A percentile compares a stretch with the other conserved stretches of the same genome.
These are phyloP conservation scores for Phytophthora megakarya DNA, from an alignment of 352 stramenopile genomes.

Conservation along the genomic window DNA sequence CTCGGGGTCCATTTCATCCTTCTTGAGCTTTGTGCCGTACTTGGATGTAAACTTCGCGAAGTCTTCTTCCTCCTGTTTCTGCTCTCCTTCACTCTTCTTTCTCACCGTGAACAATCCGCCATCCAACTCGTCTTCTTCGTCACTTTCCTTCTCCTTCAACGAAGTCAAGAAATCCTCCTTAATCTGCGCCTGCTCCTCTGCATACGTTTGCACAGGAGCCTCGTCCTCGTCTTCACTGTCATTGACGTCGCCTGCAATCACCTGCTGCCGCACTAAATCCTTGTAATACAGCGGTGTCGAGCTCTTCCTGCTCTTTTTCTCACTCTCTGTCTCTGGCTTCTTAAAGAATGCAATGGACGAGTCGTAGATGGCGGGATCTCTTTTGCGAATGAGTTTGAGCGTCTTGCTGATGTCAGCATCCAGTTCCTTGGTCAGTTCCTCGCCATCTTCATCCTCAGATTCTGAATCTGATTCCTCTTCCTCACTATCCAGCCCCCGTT, in stretches of 20 bases:
- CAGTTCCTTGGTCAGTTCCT: slow-evolving; percentile 73
- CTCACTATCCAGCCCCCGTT: slow-evolving; percentile 48
- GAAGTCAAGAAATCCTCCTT: slow-evolving; percentile 71
- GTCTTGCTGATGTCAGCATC: slow-evolving; percentile 84
- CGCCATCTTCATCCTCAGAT: slow-evolving; percentile 85
- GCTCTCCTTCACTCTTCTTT: slow-evolving; percentile 65
- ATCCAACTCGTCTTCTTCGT: slow-evolving; percentile 64
- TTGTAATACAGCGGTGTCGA: slow-evolving; percentile 89
- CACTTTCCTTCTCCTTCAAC: slow-evolving; percentile 45
- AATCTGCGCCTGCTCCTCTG: slow-evolving; percentile 71
- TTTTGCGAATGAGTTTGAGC: slow-evolving; percentile 90
- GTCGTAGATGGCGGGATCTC: slow-evolving; percentile 94
- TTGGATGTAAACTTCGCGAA: slow-evolving; percentile 65
- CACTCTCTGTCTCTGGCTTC: slow-evolving; percentile 33
- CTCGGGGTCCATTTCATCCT: slow-evolving; percentile 69
- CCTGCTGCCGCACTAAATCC: slow-evolving; percentile 95
- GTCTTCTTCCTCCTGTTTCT: slow-evolving; percentile 73
- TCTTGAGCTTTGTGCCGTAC: slow-evolving; percentile 66
- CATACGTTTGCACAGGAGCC: slow-evolving; percentile 57
- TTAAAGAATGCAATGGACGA: slow-evolving; percentile 90
- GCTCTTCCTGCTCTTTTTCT: slow-evolving; percentile 44
- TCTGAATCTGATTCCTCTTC: slow-evolving; percentile 78
- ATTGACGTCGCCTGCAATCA: slow-evolving; percentile 84
- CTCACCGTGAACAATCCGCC: slow-evolving; percentile 75
- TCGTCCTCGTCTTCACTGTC: slow-evolving; percentile 72